Percentiles rank a stretch among this genome's conserved stretches.
Evolutionary conservation across 441 rosid species (phyloP).

Genomic region (Dalechampia spathulata): DNA sequence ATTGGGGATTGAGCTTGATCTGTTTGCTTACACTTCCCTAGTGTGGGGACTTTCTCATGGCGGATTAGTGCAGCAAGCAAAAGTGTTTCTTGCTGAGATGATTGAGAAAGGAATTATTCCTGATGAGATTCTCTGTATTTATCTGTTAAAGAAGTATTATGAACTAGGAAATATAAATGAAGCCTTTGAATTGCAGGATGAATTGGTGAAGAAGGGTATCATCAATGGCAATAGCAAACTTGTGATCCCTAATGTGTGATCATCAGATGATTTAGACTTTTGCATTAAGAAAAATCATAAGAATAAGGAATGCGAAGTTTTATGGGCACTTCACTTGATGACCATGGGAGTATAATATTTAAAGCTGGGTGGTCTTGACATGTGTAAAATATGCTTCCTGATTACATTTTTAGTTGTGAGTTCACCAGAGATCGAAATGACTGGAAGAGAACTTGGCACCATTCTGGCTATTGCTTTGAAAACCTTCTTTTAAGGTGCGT

Average conservation of each 20-base stretch:
- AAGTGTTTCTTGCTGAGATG: conserved; percentile 55
- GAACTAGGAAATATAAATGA: conserved; percentile 44
- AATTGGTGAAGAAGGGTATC: conserved; percentile 37
- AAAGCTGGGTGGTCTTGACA: neutral
- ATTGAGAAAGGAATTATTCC: conserved; percentile 45
- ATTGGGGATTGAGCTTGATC: conserved; percentile 57
- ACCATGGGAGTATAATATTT: neutral
- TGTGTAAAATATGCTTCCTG: neutral
- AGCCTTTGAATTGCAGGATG: conserved; percentile 47
- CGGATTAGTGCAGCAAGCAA: conserved; percentile 46
- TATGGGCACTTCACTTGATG: conserved; percentile 3
- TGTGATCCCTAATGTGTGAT: conserved; percentile 24
- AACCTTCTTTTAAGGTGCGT: conserved; percentile 2
- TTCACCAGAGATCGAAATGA: neutral
- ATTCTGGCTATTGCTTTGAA: neutral
- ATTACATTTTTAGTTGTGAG: neutral
- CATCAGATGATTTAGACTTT: conserved; percentile 18
- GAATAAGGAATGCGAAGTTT: conserved; percentile 1
- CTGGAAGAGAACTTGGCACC: neutral
- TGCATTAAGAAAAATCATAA: conserved; percentile 11
- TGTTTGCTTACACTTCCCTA: conserved; percentile 56
- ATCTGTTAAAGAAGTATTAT: conserved; percentile 48
- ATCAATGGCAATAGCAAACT: conserved; percentile 16
- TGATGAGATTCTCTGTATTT: conserved; percentile 50
- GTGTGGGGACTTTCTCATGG: conserved; percentile 53